A percentile compares a stretch with the other conserved stretches of the same genome.
phyloP scores from a whole-genome alignment of 2,329 filamentous ascomycete species.

The Clonostachys byssicola region DNA sequence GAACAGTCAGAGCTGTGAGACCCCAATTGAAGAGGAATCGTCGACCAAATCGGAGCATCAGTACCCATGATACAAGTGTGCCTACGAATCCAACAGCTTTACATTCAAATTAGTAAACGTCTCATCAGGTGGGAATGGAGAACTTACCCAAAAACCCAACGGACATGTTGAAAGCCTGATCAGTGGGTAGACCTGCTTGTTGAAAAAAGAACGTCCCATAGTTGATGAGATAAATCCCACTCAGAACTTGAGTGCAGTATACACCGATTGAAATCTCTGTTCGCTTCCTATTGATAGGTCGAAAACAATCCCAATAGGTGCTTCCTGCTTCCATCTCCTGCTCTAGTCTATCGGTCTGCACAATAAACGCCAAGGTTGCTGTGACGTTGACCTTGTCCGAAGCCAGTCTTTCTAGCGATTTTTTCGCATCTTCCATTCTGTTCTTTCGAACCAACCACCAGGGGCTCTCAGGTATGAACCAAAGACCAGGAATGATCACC shows the following conservation, averaged over 20 bases:
- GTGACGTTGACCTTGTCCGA: conserved; percentile 25
- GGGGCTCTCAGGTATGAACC: conserved; percentile 38
- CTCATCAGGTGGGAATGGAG: too few relatives aligned
- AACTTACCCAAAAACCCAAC: conserved; percentile 7
- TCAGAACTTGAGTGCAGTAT: conserved; percentile 27
- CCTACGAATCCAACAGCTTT: conserved; percentile 28
- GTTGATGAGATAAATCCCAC: conserved; percentile 22
- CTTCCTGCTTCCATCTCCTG: conserved; percentile 23
- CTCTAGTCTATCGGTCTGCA: conserved; percentile 44
- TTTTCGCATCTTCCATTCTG: conserved; percentile 19
- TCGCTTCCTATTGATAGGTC: conserved; percentile 32
- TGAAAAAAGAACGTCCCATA: conserved; percentile 36
- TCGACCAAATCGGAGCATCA: conserved; percentile 28
- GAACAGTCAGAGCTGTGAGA: conserved; percentile 38
- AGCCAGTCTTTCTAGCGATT: conserved; percentile 18
- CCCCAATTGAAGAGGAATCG: conserved; percentile 30
- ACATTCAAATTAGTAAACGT: conserved; percentile 4
- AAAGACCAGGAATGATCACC: conserved; percentile 22
- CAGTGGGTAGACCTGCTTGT: conserved; percentile 28
- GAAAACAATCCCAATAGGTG: conserved; percentile 36
- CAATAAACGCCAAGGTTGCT: conserved; percentile 50
- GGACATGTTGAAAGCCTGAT: conserved; percentile 27
- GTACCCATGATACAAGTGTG: conserved; percentile 28
- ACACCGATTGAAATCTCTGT: conserved; percentile 30
- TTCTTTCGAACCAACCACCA: conserved; percentile 31